Percentiles rank a stretch among this genome's conserved stretches.
Evolutionary conservation across 2,329 filamentous ascomycete species (phyloP).

Genomic region (Ophiostoma perfectum): DNA sequence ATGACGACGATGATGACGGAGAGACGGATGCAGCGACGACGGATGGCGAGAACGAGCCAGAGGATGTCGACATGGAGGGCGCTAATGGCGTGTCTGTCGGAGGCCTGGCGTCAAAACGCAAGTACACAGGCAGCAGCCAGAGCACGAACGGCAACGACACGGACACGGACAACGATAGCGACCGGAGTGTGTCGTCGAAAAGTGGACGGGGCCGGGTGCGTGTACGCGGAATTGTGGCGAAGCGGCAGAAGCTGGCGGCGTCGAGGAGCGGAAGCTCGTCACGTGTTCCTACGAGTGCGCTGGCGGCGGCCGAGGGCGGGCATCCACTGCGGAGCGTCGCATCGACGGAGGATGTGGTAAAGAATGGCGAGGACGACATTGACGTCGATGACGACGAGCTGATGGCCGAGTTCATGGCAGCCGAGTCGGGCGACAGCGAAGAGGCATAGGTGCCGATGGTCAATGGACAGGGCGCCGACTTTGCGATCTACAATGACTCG

Average conservation of each 20-base stretch:
- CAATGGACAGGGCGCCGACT: neutral
- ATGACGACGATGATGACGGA: slow-evolving; percentile 42
- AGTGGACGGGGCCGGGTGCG: slow-evolving; percentile 34
- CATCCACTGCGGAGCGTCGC: slow-evolving; percentile 25
- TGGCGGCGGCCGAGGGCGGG: neutral
- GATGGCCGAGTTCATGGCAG: slow-evolving; percentile 59
- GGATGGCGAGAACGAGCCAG: slow-evolving; percentile 35
- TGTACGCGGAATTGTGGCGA: slow-evolving; percentile 35
- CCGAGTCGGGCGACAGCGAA: slow-evolving; percentile 49
- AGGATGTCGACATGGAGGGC: slow-evolving; percentile 30
- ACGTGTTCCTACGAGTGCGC: slow-evolving; percentile 29
- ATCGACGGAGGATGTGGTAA: slow-evolving; percentile 13
- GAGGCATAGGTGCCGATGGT: slow-evolving; percentile 21
- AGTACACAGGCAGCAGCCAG: slow-evolving; percentile 30
- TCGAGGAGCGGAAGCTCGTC: slow-evolving; percentile 43
- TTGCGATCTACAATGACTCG: neutral
- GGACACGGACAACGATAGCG: slow-evolving; percentile 33
- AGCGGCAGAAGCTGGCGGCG: slow-evolving; percentile 45
- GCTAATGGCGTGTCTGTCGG: slow-evolving; percentile 18
- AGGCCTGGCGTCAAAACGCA: slow-evolving; percentile 25
- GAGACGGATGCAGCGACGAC: slow-evolving; percentile 34
- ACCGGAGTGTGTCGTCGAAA: slow-evolving; percentile 2
- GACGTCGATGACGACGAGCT: slow-evolving; percentile 51
- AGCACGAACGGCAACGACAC: slow-evolving; percentile 29
- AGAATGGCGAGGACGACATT: slow-evolving; percentile 26